Base-by-base conservation (phyloP, 306 rosid genomes). In the Dryas alaskensis region DNA sequence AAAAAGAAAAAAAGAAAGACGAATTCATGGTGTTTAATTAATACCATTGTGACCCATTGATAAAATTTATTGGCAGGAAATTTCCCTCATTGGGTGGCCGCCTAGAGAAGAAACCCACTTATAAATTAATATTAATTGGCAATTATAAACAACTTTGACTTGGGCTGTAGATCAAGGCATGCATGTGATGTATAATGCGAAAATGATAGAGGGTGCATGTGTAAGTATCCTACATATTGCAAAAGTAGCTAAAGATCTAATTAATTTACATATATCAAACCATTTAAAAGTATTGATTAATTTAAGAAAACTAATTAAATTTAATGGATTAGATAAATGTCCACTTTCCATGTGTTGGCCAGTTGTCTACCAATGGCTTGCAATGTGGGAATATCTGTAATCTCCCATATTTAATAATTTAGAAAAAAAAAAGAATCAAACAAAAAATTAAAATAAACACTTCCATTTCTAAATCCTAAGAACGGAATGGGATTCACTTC, bases 321-420 rank as follows among this genome's bases (percentile, higher is more conserved):
- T 31, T 1, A 31, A 31, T 31, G 37, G 37, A 51, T 72, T 54
- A 22, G 58, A 68, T 49, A 79, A 78, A 49, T 66, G 51, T 60
- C 68, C 49, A 68, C 73, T 61, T 31, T 61, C 62, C 87, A 87
- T 84, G 85, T 80, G 86, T 80, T 76, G 79, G 83, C 88, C 85
- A 87, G 86, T 72, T 85, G 87, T 87, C 70, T 39, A 16, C 63
- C 70, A 40, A 58, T 76, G 74, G 71, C 71, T 68, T 53, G 60
- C 46, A 74, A 65, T 63, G 69, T 3, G 50, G 69, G 72, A 80
- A 78, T 77, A 74, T 80, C 65, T 68, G 70, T 72, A 68, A 31
- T 25, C 79, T 59, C 69, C 84, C 76, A 22, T 9, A 68, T 65
- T 25, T 10, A 67, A 60, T 14, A 74, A 39, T 31, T 48, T 60